A percentile compares a stretch with the other conserved stretches of the same genome.
These are phyloP conservation scores for Candida krabiensis DNA, from an alignment of 805 yeast species.

Conservation along the genomic window DNA sequence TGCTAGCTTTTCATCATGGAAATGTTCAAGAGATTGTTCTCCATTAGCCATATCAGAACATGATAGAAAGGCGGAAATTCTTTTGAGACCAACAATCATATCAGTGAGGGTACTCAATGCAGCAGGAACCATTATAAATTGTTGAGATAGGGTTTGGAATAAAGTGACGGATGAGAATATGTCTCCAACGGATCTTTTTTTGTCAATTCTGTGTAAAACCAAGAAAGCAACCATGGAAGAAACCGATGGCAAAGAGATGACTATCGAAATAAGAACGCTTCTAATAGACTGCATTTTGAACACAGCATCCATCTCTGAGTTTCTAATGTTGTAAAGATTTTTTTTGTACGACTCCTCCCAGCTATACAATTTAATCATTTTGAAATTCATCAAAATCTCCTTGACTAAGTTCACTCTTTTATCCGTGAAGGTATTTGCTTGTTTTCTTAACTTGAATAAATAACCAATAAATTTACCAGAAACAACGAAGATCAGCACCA, in stretches of 20 bases:
- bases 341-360: constrained; percentile 83
- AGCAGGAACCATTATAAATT: constrained; percentile 67
- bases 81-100: constrained; percentile 56
- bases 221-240: constrained; percentile 64
- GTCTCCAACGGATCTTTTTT: constrained; percentile 50
- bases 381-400: constrained; percentile 76
- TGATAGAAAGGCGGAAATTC: constrained; percentile 55
- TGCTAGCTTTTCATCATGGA: constrained; percentile 36
- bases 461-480: constrained; percentile 47
- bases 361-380: constrained; percentile 80
- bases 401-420: constrained; percentile 71
- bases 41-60: constrained; percentile 38
- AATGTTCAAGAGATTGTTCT: constrained; percentile 21
- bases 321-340: constrained; percentile 54
- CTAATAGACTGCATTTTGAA: constrained; percentile 63
- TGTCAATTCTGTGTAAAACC: constrained; percentile 37
- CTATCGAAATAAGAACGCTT: constrained; percentile 55
- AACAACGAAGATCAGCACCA: constrained; percentile 46
- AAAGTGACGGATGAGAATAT: constrained; percentile 70
- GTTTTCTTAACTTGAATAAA: constrained; percentile 54
- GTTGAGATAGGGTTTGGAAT: constrained; percentile 60
- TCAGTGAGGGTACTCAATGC: constrained; percentile 67
- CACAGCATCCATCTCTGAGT: constrained; percentile 58
- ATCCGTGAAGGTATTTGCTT: constrained; percentile 68
- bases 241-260: constrained; percentile 59